Evolutionary conservation across 108 stramenopile species (phyloP), one percentile per base, ranked within the genome.

Genomic region (Pseudonitzschia delicatissima): DNA sequence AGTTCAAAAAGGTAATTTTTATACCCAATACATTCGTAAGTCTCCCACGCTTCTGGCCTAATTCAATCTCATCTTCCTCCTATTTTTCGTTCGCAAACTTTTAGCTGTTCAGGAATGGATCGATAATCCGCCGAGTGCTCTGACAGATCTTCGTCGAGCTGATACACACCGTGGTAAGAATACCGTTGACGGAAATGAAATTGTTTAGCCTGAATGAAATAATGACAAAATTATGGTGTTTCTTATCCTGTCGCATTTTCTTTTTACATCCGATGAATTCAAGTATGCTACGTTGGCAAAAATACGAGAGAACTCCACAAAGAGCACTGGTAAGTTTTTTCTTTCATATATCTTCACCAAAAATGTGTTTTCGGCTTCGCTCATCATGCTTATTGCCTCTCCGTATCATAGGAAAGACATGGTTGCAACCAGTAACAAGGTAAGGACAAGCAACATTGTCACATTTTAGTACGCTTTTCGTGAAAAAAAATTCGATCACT

Each of bases 121-220:
- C 5, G 76, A 80, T 11, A 80, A 86, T 66, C 92, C 92, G 58
- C 92, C 92, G 0, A 82, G 63, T 25, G 84, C 92, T 3, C 68
- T 93, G 51, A 84, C 78, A 21, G 92, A 93, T 69, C 80, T 93
- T 76, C 84, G 92, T 37, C 84, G 92, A 27, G 84, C 86, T 20
- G 92, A 93, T 73, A 78, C 79, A 21, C 92, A 93, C 69, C 82
- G 92, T 31, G 53, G 53, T 55, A n/a, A n/a, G n/a, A n/a, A n/a
- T n/a, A n/a, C n/a, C n/a, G n/a, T n/a, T n/a, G n/a, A n/a, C n/a
- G n/a, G n/a, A n/a, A n/a, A n/a, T n/a, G n/a, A n/a, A n/a, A n/a
- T n/a, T n/a, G n/a, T n/a, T n/a, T n/a, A n/a, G n/a, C n/a, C n/a
- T n/a, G n/a, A n/a, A n/a, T n/a, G n/a, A n/a, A n/a, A n/a, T n/a